A percentile compares a stretch with the other conserved stretches of the same genome.
phyloP scores from a whole-genome alignment of 1,284 basidiomycete genomes.

The Ustilago cynodontis region DNA sequence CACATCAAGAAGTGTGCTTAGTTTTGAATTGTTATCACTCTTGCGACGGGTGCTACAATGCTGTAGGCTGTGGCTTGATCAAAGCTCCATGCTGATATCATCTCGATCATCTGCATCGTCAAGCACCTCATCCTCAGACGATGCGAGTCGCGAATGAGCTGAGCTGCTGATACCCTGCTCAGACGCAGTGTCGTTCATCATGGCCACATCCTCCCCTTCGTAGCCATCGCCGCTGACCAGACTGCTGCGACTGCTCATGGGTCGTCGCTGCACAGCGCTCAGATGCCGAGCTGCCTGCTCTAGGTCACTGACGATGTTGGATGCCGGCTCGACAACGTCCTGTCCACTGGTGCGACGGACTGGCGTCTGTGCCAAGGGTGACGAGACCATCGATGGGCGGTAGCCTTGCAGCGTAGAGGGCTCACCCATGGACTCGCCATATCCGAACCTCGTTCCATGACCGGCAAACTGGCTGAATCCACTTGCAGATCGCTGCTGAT shows the following conservation, averaged over 20 bases:
- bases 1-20: not conserved
- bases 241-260: slow-evolving; percentile 28
- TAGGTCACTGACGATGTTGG: slow-evolving; percentile 18
- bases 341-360: slow-evolving; percentile 29
- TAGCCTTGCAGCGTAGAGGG: slow-evolving; percentile 39
- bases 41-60: not conserved
- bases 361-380: slow-evolving; percentile 43
- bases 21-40: not conserved
- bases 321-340: slow-evolving; percentile 6
- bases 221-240: slow-evolving; percentile 3
- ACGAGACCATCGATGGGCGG: slow-evolving; percentile 41
- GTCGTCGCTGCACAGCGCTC: slow-evolving; percentile 11
- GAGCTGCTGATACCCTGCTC: slow-evolving; percentile 19
- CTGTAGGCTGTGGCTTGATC: not conserved
- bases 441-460: slow-evolving; percentile 25
- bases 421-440: slow-evolving; percentile 48
- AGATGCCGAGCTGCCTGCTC: slow-evolving; percentile 38
- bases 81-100: slow-evolving; percentile 42
- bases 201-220: slow-evolving; percentile 35
- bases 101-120: slow-evolving; percentile 33
- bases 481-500: slow-evolving; percentile 45
- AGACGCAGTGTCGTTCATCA: slow-evolving; percentile 26
- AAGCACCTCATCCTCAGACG: slow-evolving; percentile 30
- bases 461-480: slow-evolving; percentile 39
- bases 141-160: slow-evolving; percentile 24